Evolutionary conservation across 495 filamentous ascomycete genomes (phyloP).

Genomic region (Lepidopterella palustris): DNA sequence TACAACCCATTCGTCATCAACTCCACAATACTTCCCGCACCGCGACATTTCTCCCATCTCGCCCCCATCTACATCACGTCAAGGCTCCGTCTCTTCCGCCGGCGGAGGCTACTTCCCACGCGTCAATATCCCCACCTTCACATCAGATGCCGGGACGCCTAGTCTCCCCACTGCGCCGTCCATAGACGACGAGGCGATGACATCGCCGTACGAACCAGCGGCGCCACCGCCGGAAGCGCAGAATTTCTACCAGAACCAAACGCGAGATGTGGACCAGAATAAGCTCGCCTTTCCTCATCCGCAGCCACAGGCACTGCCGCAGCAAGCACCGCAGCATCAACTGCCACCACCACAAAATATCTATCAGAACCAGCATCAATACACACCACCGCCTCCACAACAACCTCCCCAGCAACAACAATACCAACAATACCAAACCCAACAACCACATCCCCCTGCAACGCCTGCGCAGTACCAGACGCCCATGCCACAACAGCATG

Average conservation of each 20-base stretch:
- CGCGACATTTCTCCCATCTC: conserved; percentile 41
- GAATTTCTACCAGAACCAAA: conserved; percentile 21
- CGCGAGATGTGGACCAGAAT: not conserved
- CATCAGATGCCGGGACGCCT: conserved; percentile 26
- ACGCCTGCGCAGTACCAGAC: conserved; percentile 12
- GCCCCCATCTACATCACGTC: conserved; percentile 17
- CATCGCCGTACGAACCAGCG: conserved; percentile 2
- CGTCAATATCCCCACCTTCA: conserved; percentile 36
- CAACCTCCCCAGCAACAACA: conserved; percentile 1
- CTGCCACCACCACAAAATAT: conserved; percentile 16
- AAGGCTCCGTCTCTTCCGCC: conserved; percentile 34
- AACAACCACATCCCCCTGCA: conserved; percentile 28
- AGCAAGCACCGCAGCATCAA: conserved; percentile 9
- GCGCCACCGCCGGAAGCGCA: conserved; percentile 9
- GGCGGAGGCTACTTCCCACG: conserved; percentile 52
- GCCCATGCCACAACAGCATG: not conserved
- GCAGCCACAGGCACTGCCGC: conserved; percentile 18
- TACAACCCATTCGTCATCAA: conserved; percentile 6
- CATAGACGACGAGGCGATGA: conserved; percentile 17
- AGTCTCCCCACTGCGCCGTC: conserved; percentile 23
- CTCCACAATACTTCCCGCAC: conserved; percentile 23
- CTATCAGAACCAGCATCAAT: conserved; percentile 8
- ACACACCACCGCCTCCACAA: conserved; percentile 1
- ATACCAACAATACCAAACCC: conserved; percentile 13
- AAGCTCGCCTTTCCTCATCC: conserved; percentile 7